Percentiles rank a stretch among this genome's conserved stretches.
phyloP scores from a whole-genome alignment of 169 alveolate genomes.

The Eimeria maxima region DNA sequence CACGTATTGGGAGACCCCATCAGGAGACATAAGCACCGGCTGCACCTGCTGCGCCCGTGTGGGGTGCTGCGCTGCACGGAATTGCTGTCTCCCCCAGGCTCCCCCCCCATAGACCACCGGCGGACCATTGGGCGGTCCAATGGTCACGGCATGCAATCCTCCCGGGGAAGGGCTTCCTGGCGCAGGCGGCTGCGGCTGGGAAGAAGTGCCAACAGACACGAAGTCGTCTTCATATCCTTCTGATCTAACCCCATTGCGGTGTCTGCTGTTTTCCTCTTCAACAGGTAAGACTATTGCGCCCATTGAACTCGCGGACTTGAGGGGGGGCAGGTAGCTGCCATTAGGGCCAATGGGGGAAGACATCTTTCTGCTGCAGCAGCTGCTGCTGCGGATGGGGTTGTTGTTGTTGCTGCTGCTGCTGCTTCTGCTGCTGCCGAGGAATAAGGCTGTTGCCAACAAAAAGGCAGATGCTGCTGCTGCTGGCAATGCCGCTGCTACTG shows the following conservation, averaged over 20 bases:
- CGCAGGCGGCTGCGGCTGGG: background rate
- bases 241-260: background rate
- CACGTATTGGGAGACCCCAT: background rate
- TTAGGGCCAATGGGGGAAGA: background rate
- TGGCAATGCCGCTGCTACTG: no score
- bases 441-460: background rate
- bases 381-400: background rate
- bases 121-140: background rate
- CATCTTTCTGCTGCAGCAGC: background rate
- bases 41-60: conserved; percentile 33
- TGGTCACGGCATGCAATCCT: background rate
- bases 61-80: background rate
- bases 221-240: background rate
- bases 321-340: background rate
- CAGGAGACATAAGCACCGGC: conserved; percentile 19
- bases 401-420: background rate
- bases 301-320: conserved; percentile 7
- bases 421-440: background rate
- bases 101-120: background rate
- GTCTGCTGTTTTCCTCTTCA: background rate
- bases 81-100: no score
- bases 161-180: no score
- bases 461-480: background rate
- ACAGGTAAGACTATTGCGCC: background rate
- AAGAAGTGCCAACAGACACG: background rate